A percentile compares a stretch with the other conserved stretches of the same genome.
These are phyloP conservation scores for Astrephomene gubernaculifera DNA, from an alignment of 139 green algal species.

Conservation along the genomic window DNA sequence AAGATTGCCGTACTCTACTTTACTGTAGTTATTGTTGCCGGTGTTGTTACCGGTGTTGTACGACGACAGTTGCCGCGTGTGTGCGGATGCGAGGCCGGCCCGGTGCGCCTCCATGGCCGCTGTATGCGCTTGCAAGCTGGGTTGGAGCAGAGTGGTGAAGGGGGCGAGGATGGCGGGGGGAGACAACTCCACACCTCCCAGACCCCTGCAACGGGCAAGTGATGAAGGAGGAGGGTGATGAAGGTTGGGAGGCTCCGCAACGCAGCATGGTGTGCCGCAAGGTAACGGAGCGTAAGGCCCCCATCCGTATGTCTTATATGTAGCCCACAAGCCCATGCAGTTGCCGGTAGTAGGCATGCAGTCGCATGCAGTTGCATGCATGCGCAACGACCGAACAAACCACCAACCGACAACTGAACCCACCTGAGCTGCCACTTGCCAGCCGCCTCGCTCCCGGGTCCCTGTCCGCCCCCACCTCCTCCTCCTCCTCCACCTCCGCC, in stretches of 20 bases:
- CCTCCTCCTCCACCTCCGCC: neutral
- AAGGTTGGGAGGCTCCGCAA: neutral
- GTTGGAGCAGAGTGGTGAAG: slow-evolving; percentile 43
- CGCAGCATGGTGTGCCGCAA: no score
- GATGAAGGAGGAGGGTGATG: neutral
- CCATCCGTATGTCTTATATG: no score
- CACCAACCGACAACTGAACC: neutral
- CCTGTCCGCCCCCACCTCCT: neutral
- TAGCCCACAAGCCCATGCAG: no score
- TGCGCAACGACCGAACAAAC: neutral
- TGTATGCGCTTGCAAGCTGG: slow-evolving; percentile 25
- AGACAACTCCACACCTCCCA: slow-evolving; percentile 2
- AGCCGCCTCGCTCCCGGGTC: neutral
- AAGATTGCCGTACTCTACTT: no score
- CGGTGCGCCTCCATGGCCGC: slow-evolving; percentile 13
- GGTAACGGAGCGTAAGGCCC: no score
- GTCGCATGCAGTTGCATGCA: neutral
- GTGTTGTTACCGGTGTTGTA: no score
- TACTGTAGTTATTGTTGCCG: no score
- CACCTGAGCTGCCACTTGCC: slow-evolving; percentile 22
- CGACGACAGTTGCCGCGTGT: neutral
- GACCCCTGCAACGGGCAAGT: neutral
- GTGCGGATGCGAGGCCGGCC: neutral
- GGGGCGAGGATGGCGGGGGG: slow-evolving; percentile 22
- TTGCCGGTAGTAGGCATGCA: no score